These are phyloP conservation scores for Barnettozyma sucrosica DNA, from an alignment of 805 yeast genomes.

Conservation along the genomic window DNA sequence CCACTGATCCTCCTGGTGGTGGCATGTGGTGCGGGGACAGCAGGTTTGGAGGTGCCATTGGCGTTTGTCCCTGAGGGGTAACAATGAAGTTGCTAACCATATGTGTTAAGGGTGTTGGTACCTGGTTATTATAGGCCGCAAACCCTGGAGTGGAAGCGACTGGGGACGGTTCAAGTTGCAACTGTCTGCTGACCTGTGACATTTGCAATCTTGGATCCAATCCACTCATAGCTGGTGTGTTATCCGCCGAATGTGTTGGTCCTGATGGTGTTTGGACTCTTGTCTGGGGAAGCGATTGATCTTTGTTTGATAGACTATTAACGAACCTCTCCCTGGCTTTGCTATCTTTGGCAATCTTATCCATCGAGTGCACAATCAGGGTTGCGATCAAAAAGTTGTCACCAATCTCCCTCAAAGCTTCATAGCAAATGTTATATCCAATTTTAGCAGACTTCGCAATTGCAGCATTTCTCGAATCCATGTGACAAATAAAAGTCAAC, in stretches of 20 bases:
- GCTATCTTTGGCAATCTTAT: constrained; percentile 34
- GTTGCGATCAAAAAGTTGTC: constrained; percentile 48
- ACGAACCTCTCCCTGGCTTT: constrained; percentile 22
- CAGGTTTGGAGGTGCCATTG: constrained; percentile 6
- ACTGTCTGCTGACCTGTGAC: background rate
- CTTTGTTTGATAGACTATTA: constrained; percentile 14
- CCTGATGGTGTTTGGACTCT: constrained; percentile 10
- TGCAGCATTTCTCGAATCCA: constrained; percentile 33
- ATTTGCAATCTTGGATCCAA: background rate
- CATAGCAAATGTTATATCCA: constrained; percentile 28
- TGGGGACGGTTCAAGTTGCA: background rate
- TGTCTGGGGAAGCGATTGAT: constrained; percentile 13
- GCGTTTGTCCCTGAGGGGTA: constrained; percentile 7
- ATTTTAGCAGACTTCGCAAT: constrained; percentile 33
- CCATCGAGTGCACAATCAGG: constrained; percentile 46
- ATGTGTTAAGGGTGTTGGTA: constrained; percentile 6
- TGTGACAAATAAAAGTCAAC: constrained; percentile 67
- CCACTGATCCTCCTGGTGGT: constrained; percentile 8
- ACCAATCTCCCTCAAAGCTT: constrained; percentile 35
- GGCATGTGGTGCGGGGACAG: constrained; percentile 5
- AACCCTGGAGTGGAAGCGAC: constrained; percentile 5
- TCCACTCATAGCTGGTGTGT: background rate
- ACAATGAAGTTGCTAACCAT: constrained; percentile 5
- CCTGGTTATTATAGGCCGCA: background rate
- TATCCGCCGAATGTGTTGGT: background rate